These are phyloP conservation scores for Hypholoma sublateritium DNA, from an alignment of 768 basidiomycete species.

Conservation along the genomic window DNA sequence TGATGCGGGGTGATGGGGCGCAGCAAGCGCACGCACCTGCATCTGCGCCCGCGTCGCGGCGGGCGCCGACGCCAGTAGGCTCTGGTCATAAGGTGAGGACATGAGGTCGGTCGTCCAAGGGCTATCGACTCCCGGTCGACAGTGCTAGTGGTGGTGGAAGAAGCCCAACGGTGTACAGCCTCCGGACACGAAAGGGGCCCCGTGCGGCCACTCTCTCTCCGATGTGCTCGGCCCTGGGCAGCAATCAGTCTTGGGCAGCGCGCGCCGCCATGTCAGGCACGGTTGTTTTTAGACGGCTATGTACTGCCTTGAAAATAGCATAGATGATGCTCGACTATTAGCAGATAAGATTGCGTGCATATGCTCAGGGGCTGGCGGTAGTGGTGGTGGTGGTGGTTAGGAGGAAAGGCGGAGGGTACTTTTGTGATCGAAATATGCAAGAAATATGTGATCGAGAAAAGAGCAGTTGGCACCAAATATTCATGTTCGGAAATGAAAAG, in stretches of 20 bases:
- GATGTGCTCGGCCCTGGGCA: conserved; percentile 11
- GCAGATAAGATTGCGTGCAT: not conserved
- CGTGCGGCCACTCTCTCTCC: conserved; percentile 12
- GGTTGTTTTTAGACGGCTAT: not conserved
- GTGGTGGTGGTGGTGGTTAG: not conserved
- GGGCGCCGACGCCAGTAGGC: conserved; percentile 38
- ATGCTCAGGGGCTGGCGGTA: not conserved
- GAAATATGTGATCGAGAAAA: too few species aligned
- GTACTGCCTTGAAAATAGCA: too few species aligned
- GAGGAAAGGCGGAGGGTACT: not conserved
- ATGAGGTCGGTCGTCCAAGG: conserved; percentile 1
- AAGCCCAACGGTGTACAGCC: conserved; percentile 13
- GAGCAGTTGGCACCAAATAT: too few species aligned
- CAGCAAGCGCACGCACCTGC: conserved; percentile 28
- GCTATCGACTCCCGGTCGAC: conserved; percentile 15
- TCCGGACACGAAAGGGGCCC: not conserved
- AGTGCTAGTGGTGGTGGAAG: conserved; percentile 1
- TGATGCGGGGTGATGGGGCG: not conserved
- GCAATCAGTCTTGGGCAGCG: not conserved
- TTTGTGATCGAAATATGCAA: not conserved
- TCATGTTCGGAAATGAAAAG: too few species aligned
- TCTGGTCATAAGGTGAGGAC: conserved; percentile 36
- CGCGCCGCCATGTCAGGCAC: not conserved
- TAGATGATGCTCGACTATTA: too few species aligned
- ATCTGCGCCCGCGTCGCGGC: conserved; percentile 40